phyloP scores from a whole-genome alignment of 2,329 filamentous ascomycete genomes.

The Apiospora saccharicola region DNA sequence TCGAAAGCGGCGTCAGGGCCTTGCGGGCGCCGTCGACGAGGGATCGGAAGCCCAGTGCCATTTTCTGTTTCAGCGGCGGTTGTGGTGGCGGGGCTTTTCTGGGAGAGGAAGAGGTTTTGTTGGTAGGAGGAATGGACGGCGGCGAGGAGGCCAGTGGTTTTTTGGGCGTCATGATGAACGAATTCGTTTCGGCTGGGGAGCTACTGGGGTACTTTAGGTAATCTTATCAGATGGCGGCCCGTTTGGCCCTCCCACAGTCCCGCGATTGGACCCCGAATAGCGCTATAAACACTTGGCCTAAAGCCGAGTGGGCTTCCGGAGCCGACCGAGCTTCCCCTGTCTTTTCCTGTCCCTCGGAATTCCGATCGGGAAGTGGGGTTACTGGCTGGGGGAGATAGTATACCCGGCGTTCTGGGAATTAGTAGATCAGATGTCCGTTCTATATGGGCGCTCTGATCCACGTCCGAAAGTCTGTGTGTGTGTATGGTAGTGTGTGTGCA shows the following conservation, averaged over 20 bases:
- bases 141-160: background rate
- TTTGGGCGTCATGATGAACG: constrained; percentile 7
- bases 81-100: background rate
- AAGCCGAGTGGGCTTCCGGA: constrained; percentile 20
- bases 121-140: background rate
- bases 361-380: constrained; percentile 10
- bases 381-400: background rate
- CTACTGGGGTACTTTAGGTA: constrained; percentile 6
- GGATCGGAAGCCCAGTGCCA: constrained; percentile 53
- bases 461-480: background rate
- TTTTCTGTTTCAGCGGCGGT: constrained; percentile 40
- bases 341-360: background rate
- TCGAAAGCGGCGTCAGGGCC: constrained; percentile 39
- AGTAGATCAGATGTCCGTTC: background rate
- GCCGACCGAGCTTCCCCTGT: constrained; percentile 14
- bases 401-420: background rate
- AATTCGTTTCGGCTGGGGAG: background rate
- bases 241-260: constrained; percentile 7
- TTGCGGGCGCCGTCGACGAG: constrained; percentile 48
- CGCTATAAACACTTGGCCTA: constrained; percentile 2
- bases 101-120: background rate
- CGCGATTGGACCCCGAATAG: constrained; percentile 6
- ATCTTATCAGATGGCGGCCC: constrained; percentile 19
- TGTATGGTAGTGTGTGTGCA: background rate
- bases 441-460: background rate